Percentiles rank a stretch among this genome's conserved stretches.
Conservation (phyloP, 148 eudicot species). For the Diospyros kaki region DNA sequence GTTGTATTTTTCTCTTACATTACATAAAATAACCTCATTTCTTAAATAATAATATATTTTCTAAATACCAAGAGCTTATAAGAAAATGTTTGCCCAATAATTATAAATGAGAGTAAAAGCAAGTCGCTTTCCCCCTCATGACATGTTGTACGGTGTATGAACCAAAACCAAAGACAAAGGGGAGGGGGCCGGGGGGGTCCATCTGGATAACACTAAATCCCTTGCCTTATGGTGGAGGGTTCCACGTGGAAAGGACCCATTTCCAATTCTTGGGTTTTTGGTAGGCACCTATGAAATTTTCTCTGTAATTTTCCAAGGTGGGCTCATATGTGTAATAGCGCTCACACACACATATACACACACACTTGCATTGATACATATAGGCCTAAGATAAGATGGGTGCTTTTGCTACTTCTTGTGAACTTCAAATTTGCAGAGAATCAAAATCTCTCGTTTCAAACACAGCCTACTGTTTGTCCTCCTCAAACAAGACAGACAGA, state of each 20-base stretch:
- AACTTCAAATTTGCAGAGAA: background rate
- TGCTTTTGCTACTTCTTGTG: no score
- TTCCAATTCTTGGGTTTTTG: background rate
- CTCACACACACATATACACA: no score
- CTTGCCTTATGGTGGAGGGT: constrained; percentile 16
- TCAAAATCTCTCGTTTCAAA: constrained; percentile 4
- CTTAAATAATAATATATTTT: no score
- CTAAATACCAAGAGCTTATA: no score
- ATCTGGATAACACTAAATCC: constrained; percentile 27
- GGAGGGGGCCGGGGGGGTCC: background rate
- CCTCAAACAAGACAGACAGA: constrained; percentile 4
- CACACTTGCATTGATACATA: background rate
- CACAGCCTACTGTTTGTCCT: background rate
- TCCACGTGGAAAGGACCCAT: constrained; percentile 30
- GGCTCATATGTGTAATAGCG: no score
- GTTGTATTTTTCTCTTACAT: no score
- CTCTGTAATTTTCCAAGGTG: no score
- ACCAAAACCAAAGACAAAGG: constrained; percentile 1
- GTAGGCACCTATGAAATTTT: no score
- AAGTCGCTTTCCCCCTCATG: background rate
- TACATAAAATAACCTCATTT: no score
- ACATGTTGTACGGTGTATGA: background rate
- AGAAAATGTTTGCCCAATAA: no score
- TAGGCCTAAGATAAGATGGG: background rate
- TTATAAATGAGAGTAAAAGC: no score